Percentiles rank a stretch among this genome's conserved stretches.
phyloP scores from a whole-genome alignment of 1,284 basidiomycete species.

The Rhodotorula sp. region DNA sequence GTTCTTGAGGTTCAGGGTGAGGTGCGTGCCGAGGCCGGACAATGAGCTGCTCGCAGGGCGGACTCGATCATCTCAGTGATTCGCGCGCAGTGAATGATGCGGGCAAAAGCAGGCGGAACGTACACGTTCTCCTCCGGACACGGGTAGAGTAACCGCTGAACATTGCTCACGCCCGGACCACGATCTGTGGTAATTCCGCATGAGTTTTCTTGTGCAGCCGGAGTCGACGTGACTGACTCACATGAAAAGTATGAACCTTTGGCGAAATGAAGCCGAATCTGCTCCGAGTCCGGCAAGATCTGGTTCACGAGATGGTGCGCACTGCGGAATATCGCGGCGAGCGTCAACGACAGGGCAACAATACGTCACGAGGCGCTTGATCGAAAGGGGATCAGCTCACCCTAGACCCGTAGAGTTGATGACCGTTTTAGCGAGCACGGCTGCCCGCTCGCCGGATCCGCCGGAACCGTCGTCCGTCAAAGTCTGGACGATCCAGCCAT shows the following conservation, averaged over 20 bases:
- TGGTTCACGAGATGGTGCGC: slow-evolving; percentile 43
- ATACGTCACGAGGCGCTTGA: neutral
- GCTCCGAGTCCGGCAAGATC: slow-evolving; percentile 32
- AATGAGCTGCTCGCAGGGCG: slow-evolving; percentile 29
- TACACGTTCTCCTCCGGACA: slow-evolving; percentile 61
- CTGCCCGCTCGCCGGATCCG: slow-evolving; percentile 55
- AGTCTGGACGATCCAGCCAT: slow-evolving; percentile 60
- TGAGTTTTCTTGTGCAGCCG: neutral
- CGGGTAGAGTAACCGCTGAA: slow-evolving; percentile 82
- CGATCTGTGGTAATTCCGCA: slow-evolving; percentile 52
- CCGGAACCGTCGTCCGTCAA: slow-evolving; percentile 43
- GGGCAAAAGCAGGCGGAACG: neutral
- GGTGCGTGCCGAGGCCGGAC: slow-evolving; percentile 79
- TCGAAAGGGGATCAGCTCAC: slow-evolving; percentile 37
- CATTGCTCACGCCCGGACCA: slow-evolving; percentile 65
- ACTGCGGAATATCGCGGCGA: slow-evolving; percentile 9
- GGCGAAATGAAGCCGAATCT: slow-evolving; percentile 39
- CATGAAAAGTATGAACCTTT: slow-evolving; percentile 76
- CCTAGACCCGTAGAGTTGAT: slow-evolving; percentile 88
- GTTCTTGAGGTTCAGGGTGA: slow-evolving; percentile 79
- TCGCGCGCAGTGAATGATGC: slow-evolving; percentile 45
- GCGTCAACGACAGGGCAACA: too few relatives aligned
- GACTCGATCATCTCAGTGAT: neutral
- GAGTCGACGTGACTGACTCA: neutral
- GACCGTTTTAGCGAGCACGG: slow-evolving; percentile 77